phyloP scores from a whole-genome alignment of 352 stramenopile species.

The Thalassiosira sp. region DNA sequence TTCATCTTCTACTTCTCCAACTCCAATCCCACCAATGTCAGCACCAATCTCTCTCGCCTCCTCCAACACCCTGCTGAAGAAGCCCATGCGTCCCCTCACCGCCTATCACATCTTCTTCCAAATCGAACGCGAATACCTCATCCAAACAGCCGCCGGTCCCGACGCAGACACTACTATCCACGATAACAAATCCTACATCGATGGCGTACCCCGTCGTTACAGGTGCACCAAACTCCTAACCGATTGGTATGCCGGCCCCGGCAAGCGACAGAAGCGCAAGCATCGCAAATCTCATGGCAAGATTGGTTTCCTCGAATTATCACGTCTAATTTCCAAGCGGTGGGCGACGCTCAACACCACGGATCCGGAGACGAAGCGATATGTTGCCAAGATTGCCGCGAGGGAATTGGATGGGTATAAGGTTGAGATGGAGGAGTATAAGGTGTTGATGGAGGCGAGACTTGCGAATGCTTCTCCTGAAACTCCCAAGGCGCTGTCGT shows the following conservation, averaged over 20 bases:
- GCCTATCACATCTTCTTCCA: constrained; percentile 22
- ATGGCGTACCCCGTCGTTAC: constrained; percentile 28
- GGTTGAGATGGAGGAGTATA: constrained; percentile 29
- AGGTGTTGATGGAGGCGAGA: constrained; percentile 6
- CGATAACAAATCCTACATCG: constrained; percentile 16
- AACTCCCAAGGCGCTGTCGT: too few relatives aligned
- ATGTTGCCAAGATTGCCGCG: constrained; percentile 33
- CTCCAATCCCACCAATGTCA: too few relatives aligned
- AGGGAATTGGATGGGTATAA: constrained; percentile 12
- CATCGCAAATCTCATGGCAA: constrained; percentile 71
- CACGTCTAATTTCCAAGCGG: constrained; percentile 58
- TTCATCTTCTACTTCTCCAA: too few relatives aligned
- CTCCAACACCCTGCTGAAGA: neutral
- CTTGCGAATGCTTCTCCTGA: too few relatives aligned
- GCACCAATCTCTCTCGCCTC: too few relatives aligned
- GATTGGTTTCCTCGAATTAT: constrained; percentile 60
- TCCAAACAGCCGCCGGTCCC: constrained; percentile 35
- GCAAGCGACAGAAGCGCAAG: constrained; percentile 43
- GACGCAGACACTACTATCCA: constrained; percentile 29
- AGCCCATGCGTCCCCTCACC: constrained; percentile 18
- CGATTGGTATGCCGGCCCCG: constrained; percentile 33
- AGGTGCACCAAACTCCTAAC: constrained; percentile 25
- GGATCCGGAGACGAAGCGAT: constrained; percentile 48
- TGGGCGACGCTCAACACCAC: constrained; percentile 48
- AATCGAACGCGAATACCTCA: constrained; percentile 22